Percentiles rank a stretch among this genome's conserved stretches.
Conservation (phyloP, 768 basidiomycete species). For the Hericium alpestre region DNA sequence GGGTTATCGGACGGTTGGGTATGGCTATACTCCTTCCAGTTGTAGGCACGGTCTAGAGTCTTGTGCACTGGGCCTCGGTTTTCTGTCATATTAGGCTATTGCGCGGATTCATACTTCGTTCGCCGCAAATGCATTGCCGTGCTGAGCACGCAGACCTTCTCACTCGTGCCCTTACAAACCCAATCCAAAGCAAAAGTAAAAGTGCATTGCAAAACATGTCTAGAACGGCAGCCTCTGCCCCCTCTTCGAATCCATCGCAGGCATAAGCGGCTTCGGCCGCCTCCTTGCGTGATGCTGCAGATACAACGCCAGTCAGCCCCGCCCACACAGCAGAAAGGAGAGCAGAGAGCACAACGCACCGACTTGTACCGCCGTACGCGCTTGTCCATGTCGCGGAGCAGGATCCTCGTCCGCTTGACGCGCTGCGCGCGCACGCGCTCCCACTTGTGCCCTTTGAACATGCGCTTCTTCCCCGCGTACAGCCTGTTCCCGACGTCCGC, state of each 20-base stretch:
- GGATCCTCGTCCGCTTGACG: constrained; percentile 36
- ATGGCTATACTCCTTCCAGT: too few relatives aligned
- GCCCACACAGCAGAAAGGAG: background rate
- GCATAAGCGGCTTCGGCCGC: constrained; percentile 10
- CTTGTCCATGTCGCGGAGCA: constrained; percentile 61
- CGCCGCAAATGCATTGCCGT: too few relatives aligned
- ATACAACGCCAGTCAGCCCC: background rate
- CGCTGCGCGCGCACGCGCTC: constrained; percentile 47
- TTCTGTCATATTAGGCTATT: too few relatives aligned
- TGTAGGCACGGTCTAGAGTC: too few relatives aligned
- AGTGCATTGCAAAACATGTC: background rate
- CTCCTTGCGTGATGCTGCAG: constrained; percentile 10
- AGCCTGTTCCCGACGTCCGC: constrained; percentile 48
- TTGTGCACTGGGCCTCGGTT: too few relatives aligned
- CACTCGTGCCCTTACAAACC: too few relatives aligned
- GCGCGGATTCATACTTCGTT: too few relatives aligned
- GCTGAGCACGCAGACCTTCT: too few relatives aligned
- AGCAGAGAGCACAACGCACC: constrained; percentile 24
- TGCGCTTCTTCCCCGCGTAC: constrained; percentile 67
- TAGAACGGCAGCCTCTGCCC: constrained; percentile 14
- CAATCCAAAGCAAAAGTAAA: too few relatives aligned
- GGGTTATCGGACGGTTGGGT: too few relatives aligned
- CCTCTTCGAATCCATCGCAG: constrained; percentile 8
- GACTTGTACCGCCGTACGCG: constrained; percentile 57
- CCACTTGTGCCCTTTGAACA: constrained; percentile 94